Evolutionary conservation across 768 basidiomycete genomes (phyloP).

Genomic region (Boletus sensibilis): DNA sequence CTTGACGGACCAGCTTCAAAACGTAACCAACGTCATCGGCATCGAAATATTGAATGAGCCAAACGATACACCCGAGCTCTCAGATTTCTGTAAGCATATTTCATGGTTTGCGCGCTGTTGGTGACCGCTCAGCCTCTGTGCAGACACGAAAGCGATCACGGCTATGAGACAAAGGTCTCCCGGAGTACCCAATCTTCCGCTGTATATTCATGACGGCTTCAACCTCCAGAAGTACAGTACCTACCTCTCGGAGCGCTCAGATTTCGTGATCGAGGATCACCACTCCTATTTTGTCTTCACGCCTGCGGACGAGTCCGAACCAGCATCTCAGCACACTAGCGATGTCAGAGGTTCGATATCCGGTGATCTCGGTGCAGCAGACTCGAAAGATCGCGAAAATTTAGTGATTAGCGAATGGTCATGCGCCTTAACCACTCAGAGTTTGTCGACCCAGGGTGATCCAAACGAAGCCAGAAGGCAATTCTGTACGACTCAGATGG

Average conservation of each 20-base stretch:
- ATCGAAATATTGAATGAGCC: constrained; percentile 61
- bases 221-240: constrained; percentile 37
- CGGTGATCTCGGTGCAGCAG: constrained; percentile 19
- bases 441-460: constrained; percentile 48
- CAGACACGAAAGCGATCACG: constrained; percentile 21
- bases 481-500: constrained; percentile 61
- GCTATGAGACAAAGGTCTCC: constrained; percentile 20
- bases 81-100: constrained; percentile 33
- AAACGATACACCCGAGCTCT: constrained; percentile 45
- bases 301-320: constrained; percentile 45
- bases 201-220: constrained; percentile 73
- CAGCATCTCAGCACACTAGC: constrained; percentile 43
- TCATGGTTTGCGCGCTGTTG: too few species aligned
- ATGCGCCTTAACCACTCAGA: constrained; percentile 47
- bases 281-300: constrained; percentile 75
- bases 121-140: neutral
- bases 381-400: constrained; percentile 37
- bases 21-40: constrained; percentile 53
- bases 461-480: constrained; percentile 42
- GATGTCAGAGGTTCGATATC: constrained; percentile 32
- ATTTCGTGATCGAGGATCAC: constrained; percentile 72
- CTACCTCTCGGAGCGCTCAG: constrained; percentile 47
- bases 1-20: constrained; percentile 31
- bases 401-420: constrained; percentile 54
- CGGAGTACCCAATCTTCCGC: constrained; percentile 43